Evolutionary conservation across 2,329 filamentous ascomycete species (phyloP).

Genomic region (Chaetothyriales sp.): DNA sequence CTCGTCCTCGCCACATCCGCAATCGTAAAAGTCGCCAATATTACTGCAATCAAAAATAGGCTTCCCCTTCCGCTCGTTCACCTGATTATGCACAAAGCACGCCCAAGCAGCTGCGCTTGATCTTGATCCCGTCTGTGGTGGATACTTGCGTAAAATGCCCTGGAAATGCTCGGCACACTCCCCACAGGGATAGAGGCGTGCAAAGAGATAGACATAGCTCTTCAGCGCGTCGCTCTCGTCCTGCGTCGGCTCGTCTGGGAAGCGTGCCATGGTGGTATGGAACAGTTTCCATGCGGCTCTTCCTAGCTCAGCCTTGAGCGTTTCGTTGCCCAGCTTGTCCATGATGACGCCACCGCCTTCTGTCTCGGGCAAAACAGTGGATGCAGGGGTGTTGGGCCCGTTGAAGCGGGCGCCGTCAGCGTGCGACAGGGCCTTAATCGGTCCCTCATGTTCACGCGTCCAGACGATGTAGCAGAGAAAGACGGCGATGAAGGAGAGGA

Average conservation of each 20-base stretch:
- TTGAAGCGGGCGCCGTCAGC: slow-evolving; percentile 1
- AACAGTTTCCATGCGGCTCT: slow-evolving; percentile 53
- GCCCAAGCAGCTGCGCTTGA: slow-evolving; percentile 52
- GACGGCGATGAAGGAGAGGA: slow-evolving; percentile 18
- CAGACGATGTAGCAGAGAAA: slow-evolving; percentile 20
- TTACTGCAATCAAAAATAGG: slow-evolving; percentile 50
- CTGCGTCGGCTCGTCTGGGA: slow-evolving; percentile 47
- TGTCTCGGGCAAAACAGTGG: neutral
- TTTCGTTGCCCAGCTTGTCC: slow-evolving; percentile 36
- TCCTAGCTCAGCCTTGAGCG: slow-evolving; percentile 46
- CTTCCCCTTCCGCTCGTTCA: slow-evolving; percentile 49
- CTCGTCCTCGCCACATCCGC: slow-evolving; percentile 48
- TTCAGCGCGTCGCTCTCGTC: slow-evolving; percentile 48
- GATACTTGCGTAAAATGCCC: slow-evolving; percentile 46
- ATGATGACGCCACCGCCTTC: slow-evolving; percentile 29
- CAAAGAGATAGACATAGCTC: slow-evolving; percentile 50
- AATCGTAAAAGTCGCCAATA: slow-evolving; percentile 54
- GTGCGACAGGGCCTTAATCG: slow-evolving; percentile 7
- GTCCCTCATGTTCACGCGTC: slow-evolving; percentile 11
- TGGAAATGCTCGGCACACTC: slow-evolving; percentile 54
- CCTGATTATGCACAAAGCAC: slow-evolving; percentile 53
- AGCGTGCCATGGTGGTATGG: slow-evolving; percentile 53
- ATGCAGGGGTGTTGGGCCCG: neutral
- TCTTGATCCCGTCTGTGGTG: slow-evolving; percentile 49
- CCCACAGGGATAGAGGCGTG: slow-evolving; percentile 52